These are phyloP conservation scores for Ophiocordyceps camponoti-rufipedis DNA, from an alignment of 2,329 filamentous ascomycete species.

Conservation along the genomic window DNA sequence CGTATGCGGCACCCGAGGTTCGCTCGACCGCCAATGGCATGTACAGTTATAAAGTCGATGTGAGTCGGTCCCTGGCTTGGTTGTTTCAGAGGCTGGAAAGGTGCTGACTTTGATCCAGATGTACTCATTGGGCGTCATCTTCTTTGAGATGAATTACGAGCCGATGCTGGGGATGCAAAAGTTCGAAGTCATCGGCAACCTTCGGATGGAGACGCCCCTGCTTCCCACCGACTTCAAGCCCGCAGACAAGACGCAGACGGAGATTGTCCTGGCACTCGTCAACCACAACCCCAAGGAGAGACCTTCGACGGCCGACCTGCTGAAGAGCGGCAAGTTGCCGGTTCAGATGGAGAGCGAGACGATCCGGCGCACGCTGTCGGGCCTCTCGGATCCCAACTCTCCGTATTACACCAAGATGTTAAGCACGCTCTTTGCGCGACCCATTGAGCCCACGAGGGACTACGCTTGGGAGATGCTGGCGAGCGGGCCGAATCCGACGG, in stretches of 20 bases:
- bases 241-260: conserved; percentile 53
- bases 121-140: conserved; percentile 94
- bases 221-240: conserved; percentile 59
- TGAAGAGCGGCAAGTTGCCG: conserved; percentile 74
- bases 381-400: conserved; percentile 64
- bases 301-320: conserved; percentile 63
- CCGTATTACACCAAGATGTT: conserved; percentile 84
- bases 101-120: conserved; percentile 32
- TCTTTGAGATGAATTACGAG: conserved; percentile 89
- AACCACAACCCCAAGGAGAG: conserved; percentile 68
- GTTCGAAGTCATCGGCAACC: conserved; percentile 42
- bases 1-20: conserved; percentile 90
- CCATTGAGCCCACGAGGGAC: conserved; percentile 64
- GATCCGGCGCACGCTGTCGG: conserved; percentile 65
- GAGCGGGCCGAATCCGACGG: conserved; percentile 31
- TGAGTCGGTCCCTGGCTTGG: conserved; percentile 18
- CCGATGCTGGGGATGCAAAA: conserved; percentile 50
- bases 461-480: conserved; percentile 57
- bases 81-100: not conserved
- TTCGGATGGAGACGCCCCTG: conserved; percentile 48
- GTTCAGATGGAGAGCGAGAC: conserved; percentile 87
- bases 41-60: conserved; percentile 87
- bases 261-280: conserved; percentile 63
- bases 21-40: conserved; percentile 54
- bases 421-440: conserved; percentile 62